Conservation (phyloP, 2,329 filamentous ascomycete species). For the Daldinia eschscholtzii region DNA sequence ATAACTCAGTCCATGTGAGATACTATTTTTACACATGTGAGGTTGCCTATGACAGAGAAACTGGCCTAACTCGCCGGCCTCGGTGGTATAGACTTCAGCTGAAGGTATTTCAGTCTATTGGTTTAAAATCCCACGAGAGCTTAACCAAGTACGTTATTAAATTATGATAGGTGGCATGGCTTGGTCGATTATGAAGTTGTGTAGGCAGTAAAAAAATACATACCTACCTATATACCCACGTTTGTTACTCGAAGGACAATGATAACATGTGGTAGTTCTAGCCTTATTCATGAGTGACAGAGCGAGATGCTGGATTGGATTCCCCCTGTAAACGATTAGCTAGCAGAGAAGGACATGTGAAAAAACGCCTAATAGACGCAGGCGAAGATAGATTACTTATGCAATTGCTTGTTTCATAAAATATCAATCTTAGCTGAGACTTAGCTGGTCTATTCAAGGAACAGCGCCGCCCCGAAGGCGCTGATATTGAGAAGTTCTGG, state of each 20-base stretch:
- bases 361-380: not conserved
- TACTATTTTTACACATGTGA: not conserved
- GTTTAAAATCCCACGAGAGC: not conserved
- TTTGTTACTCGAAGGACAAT: not conserved
- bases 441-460: slow-evolving; percentile 28
- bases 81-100: not conserved
- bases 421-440: slow-evolving; percentile 4
- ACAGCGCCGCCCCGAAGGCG: slow-evolving; percentile 24
- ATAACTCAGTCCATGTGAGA: not conserved
- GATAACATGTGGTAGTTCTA: not conserved
- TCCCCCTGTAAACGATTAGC: not conserved
- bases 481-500: slow-evolving; percentile 19
- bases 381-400: not conserved
- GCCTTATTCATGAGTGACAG: not conserved
- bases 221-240: not conserved
- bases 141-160: not conserved
- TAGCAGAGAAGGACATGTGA: not conserved
- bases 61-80: not conserved
- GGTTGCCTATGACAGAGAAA: not conserved
- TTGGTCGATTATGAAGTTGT: not conserved
- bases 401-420: not conserved
- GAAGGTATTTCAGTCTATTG: slow-evolving; percentile 2
- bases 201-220: not conserved
- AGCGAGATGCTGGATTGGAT: too few species aligned
- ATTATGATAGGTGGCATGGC: not conserved